Evolutionary conservation across 2,329 filamentous ascomycete species (phyloP), one percentile per base, ranked within the genome.

Genomic region (Mycosphaerella arachidis): DNA sequence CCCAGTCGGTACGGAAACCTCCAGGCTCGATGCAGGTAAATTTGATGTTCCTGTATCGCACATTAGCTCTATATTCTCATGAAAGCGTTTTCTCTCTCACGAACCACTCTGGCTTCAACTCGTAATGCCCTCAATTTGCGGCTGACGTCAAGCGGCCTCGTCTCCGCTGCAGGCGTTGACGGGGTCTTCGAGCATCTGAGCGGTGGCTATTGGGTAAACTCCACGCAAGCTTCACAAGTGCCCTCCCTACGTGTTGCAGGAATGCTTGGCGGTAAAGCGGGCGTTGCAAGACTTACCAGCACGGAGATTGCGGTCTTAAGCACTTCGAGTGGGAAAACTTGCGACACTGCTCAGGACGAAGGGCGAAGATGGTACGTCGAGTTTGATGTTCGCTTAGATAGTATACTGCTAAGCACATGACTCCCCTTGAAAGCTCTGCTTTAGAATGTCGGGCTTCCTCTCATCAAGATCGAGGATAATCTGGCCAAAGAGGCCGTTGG

Each of bases 1-100:
- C 72, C 75, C 77, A 79, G 62, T 79, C 77, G 4, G 78, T 79
- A 40, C 77, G 68, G 69, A 81, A 79, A 45, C 77, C 78, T 31
- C 79, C 74, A 5, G 77, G 78, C 63, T 80, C 77, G 40, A 80
- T 75, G 59, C 71, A 74, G 0, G 75, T 78, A 54, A 81, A 71
- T 33, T 76, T 74, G 65, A 81, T 80, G 37, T 72, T 73, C 63
- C 56, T 58, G 24, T 29, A 12, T 20, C 10, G 18, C 13, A 4
- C 6, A 24, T 56, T 18, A 56, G 45, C 31, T 33, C 6, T 24
- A 18, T 37, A 1, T 12, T 40, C 51, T 48, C 10, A 9, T 35
- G 24, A 24, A 3, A 31, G 12, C 9, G 13, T 2, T 2, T 2
- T 2, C 29, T 20, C 24, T 52, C 12, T 27, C 3, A 43, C 56